A percentile compares a stretch with the other conserved stretches of the same genome.
These are phyloP conservation scores for Moricandia moricandioides DNA, from an alignment of 345 rosid species.

Conservation along the genomic window DNA sequence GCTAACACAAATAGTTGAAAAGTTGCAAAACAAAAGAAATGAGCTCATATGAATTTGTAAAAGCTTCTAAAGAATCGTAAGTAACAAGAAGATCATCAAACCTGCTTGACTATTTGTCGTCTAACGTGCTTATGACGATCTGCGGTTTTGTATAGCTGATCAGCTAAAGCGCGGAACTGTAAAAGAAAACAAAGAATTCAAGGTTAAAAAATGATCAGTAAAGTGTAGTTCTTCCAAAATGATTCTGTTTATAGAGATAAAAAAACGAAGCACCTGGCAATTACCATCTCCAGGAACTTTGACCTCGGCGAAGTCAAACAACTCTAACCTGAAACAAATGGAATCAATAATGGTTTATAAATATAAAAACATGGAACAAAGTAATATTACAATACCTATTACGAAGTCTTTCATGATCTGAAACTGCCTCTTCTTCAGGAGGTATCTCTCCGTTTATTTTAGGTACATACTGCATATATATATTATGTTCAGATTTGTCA, in stretches of 20 bases:
- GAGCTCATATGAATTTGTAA: conserved; percentile 4
- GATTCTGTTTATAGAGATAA: background rate
- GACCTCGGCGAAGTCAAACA: conserved; percentile 30
- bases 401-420: conserved; percentile 90
- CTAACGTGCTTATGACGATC: conserved; percentile 64
- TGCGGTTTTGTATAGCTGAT: conserved; percentile 59
- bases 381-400: conserved; percentile 48
- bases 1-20: conserved; percentile 39
- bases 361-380: background rate
- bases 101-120: conserved; percentile 62
- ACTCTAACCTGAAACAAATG: conserved; percentile 28
- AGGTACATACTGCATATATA: conserved; percentile 70
- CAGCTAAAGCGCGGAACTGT: conserved; percentile 77
- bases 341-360: background rate
- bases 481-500: background rate
- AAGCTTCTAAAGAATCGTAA: background rate
- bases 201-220: background rate
- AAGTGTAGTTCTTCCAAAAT: background rate
- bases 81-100: conserved; percentile 27
- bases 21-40: background rate
- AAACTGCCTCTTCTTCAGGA: conserved; percentile 80
- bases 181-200: background rate
- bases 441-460: conserved; percentile 95
- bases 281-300: conserved; percentile 43
- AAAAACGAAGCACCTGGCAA: conserved; percentile 26